Base-by-base conservation (phyloP, 2,329 filamentous ascomycete species). In the Fusarium solani-melongenae region DNA sequence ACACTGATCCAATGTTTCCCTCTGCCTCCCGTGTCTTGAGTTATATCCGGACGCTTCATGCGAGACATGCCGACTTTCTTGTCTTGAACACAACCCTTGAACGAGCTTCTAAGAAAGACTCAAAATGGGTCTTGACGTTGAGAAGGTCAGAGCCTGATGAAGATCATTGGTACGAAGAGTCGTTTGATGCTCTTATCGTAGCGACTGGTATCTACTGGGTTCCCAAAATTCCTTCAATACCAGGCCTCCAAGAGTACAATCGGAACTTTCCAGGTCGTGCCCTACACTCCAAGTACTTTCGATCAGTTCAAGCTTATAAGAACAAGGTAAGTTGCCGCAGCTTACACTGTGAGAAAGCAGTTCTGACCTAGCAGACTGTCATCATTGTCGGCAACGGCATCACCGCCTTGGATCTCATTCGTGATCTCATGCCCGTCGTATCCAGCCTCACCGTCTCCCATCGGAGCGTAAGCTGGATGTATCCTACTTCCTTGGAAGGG, bases 11-110 rank as follows among this genome's bases (percentile, higher is more conserved):
- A 15, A 57, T 57, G 46, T 64, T 64, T 31, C 61, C 61, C 12
- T 64, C 61, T 39, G 46, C 61, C 46, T 33, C 49, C 24, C 46
- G 34, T 79, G 81, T 51, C 84, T 83, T 29, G 22, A 76, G 77
- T 60, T 75, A 86, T 0, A 78, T 89, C 2, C 61, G 58, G n/a
- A 29, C 24, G 3, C 36, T 53, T 12, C 61, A 64, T 34, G 49
- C 46, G 49, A 44, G 51, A 6, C 49, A 60, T n/a, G 29, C 57
- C 15, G 38, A 34, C 14, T 27, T 17, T 34, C 60, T 72, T n/a
- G 82, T 84, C 6, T 85, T 88, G 62, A 85, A 86, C 60, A 92
- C 89, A 0, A 90, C 88, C 0, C 89, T 91, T 4, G 90, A 92
- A 76, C 79, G 82, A 8, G 87, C 86, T 0, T 83, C 86, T 31